Evolutionary conservation across 2,329 filamentous ascomycete species (phyloP).

Genomic region (Ophidiomyces ophidiicola): DNA sequence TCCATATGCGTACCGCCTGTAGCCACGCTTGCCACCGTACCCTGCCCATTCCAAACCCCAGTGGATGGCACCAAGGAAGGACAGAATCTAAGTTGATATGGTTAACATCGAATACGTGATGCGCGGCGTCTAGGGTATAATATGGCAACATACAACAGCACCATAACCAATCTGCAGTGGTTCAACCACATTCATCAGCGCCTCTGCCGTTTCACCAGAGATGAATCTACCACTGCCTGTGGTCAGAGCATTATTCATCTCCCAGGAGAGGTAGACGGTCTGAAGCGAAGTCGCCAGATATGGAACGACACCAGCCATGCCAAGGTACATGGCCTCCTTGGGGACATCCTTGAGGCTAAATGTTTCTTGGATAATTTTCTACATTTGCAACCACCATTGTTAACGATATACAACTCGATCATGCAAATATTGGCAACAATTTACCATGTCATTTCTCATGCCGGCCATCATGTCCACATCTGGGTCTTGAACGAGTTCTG

Average conservation of each 20-base stretch:
- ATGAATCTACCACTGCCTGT: constrained; percentile 53
- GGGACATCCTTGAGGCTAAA: constrained; percentile 55
- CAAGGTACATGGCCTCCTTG: constrained; percentile 54
- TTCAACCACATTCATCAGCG: constrained; percentile 63
- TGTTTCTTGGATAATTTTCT: constrained; percentile 57
- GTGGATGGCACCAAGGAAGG: constrained; percentile 85
- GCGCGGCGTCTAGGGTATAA: neutral
- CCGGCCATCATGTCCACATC: constrained; percentile 42
- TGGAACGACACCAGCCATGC: constrained; percentile 67
- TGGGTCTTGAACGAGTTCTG: constrained; percentile 43
- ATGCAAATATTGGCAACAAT: constrained; percentile 19
- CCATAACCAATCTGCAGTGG: constrained; percentile 85
- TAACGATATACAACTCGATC: constrained; percentile 1
- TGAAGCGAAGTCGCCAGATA: constrained; percentile 74
- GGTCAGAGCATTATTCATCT: constrained; percentile 57
- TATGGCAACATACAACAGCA: constrained; percentile 52
- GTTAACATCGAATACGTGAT: constrained; percentile 4
- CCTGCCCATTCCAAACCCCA: constrained; percentile 82
- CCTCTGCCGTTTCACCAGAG: constrained; percentile 56
- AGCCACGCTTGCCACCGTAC: constrained; percentile 54
- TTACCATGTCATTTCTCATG: constrained; percentile 47
- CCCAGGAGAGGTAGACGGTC: constrained; percentile 70
- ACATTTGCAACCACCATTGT: constrained; percentile 6
- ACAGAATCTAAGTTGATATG: constrained; percentile 54
- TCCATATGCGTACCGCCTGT: constrained; percentile 71